A percentile compares a stretch with the other conserved stretches of the same genome.
phyloP scores from a whole-genome alignment of 192 early-diverging fungal species.

The Chytriomyces sp. region DNA sequence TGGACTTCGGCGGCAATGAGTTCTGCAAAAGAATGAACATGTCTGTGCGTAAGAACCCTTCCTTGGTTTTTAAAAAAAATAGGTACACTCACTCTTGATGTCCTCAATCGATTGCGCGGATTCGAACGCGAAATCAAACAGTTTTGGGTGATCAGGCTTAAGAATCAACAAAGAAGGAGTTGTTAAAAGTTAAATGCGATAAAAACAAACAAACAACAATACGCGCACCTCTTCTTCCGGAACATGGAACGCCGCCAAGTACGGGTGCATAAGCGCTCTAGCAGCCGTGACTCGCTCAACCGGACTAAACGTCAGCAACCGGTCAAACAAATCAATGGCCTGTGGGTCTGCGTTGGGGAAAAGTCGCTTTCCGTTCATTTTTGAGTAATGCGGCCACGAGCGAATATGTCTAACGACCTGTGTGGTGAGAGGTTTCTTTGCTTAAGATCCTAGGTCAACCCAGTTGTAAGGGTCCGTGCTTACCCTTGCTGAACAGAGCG shows the following conservation, averaged over 20 bases:
- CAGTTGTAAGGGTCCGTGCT: background rate
- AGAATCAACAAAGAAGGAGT: too few species aligned
- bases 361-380: conserved; percentile 78
- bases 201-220: conserved; percentile 13
- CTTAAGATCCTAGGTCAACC: background rate
- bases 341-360: conserved; percentile 88
- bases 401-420: conserved; percentile 91
- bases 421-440: background rate
- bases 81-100: conserved; percentile 53
- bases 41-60: background rate
- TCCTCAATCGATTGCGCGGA: conserved; percentile 54
- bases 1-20: conserved; percentile 54
- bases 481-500: conserved; percentile 57
- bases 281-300: conserved; percentile 86
- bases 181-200: background rate
- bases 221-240: conserved; percentile 65
- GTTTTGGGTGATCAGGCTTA: conserved; percentile 48
- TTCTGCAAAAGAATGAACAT: conserved; percentile 26
- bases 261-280: conserved; percentile 89
- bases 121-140: conserved; percentile 64
- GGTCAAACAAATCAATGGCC: conserved; percentile 87
- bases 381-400: conserved; percentile 82
- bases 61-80: conserved; percentile 2
- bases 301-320: conserved; percentile 87
- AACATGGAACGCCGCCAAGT: conserved; percentile 77